phyloP scores from a whole-genome alignment of 257 asterid species.

The Scutellaria baicalensis region DNA sequence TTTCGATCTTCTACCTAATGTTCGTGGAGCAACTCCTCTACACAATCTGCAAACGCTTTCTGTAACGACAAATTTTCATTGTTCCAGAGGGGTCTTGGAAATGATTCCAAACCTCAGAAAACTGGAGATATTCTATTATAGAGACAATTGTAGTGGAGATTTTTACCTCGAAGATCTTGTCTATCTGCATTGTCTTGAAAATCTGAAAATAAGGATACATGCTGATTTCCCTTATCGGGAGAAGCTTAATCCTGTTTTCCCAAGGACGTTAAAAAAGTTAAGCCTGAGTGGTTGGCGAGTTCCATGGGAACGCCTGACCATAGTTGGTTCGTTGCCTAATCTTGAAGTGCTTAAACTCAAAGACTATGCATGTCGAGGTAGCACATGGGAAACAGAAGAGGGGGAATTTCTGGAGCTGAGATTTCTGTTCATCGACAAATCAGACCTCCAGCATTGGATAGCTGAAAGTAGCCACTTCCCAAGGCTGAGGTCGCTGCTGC shows the following conservation, averaged over 20 bases:
- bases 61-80: background rate
- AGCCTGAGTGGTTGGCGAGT: background rate
- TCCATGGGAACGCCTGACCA: background rate
- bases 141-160: background rate
- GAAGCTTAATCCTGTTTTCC: background rate
- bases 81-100: background rate
- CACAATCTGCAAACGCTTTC: background rate
- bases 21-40: too few relatives aligned
- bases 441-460: background rate
- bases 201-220: background rate
- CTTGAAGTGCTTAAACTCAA: constrained; percentile 13
- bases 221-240: background rate
- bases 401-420: background rate
- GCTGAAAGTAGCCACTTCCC: background rate
- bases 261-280: background rate
- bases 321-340: constrained; percentile 10
- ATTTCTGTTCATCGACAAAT: background rate
- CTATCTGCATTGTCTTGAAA: background rate
- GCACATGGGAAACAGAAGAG: constrained; percentile 6
- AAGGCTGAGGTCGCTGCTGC: background rate
- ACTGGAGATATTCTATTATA: background rate
- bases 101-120: background rate
- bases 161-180: background rate
- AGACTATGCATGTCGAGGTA: background rate
- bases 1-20: too few relatives aligned